Percentiles rank a stretch among this genome's conserved stretches.
Conservation (phyloP, 768 basidiomycete species). For the Tricholoma terreum region DNA sequence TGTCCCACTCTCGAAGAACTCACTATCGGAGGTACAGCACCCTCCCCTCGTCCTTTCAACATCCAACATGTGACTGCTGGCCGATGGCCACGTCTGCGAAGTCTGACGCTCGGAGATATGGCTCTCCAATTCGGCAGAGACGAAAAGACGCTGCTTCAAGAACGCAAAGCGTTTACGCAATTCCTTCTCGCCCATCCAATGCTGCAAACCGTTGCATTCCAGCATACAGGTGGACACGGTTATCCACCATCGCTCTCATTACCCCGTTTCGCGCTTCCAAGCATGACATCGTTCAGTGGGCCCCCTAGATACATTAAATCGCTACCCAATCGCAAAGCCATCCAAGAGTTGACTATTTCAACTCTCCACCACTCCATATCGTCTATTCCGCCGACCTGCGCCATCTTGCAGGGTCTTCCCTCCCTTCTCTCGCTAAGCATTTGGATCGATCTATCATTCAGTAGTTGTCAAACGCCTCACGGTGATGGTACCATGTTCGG, state of each 20-base stretch:
- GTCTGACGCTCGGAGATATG: constrained; percentile 33
- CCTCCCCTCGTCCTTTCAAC: constrained; percentile 38
- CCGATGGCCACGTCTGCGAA: constrained; percentile 34
- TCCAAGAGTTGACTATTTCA: constrained; percentile 29
- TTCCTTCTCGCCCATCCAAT: constrained; percentile 33
- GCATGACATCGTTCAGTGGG: constrained; percentile 30
- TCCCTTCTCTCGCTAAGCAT: constrained; percentile 28
- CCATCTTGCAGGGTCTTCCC: constrained; percentile 26
- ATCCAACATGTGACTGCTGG: constrained; percentile 33
- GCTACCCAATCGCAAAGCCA: constrained; percentile 25
- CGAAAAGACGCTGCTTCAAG: constrained; percentile 14
- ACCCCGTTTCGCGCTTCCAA: constrained; percentile 24
- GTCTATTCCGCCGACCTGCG: constrained; percentile 30
- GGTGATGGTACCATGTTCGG: constrained; percentile 30
- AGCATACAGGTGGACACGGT: constrained; percentile 28
- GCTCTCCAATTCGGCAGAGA: constrained; percentile 22
- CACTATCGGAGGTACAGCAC: constrained; percentile 32
- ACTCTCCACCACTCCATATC: constrained; percentile 32
- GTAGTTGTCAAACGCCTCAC: constrained; percentile 18
- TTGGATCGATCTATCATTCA: constrained; percentile 37
- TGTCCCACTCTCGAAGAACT: constrained; percentile 37
- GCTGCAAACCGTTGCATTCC: constrained; percentile 26
- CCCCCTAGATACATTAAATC: constrained; percentile 28
- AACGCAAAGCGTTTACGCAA: constrained; percentile 26
- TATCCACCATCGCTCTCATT: constrained; percentile 25